Evolutionary conservation across 768 basidiomycete genomes (phyloP), one percentile per base, ranked within the genome.

Genomic region (Tylopilus sp.): DNA sequence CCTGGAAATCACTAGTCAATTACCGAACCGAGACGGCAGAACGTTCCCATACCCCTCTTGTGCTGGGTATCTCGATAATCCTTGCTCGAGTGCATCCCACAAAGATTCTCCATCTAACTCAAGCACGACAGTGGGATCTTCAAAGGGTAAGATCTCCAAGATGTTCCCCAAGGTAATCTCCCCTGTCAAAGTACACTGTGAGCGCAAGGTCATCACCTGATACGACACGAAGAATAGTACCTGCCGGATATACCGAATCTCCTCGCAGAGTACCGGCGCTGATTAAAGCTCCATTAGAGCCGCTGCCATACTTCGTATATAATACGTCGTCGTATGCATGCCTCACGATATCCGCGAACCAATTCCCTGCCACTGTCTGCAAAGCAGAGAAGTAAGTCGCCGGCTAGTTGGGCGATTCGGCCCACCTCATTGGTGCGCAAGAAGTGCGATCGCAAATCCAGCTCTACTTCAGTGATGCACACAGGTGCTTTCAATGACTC

Each of bases 101-200:
- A 95, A 76, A 0, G 82, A 74, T 57, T 79, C 75, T 2, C 93
- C 92, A 56, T 90, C 83, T 15, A 95, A 66, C 65, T 93, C 86
- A 11, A 93, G 59, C 3, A 92, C 90, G 6, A 97, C 79, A 15
- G 86, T 73, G 2, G 91, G 85, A 59, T 95, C 93, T 49, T 88
- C 86, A 53, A 93, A 95, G 0, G 93, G 93, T 25, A 95, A 69
- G 18, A 95, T 92, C 63, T 94, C 93, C 35, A 94, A 62, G 48
- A 95, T 86, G 63, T 97, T 86, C 0, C 93, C 91, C 1, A 97
- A 74, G 4, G 85, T 93, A 46, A 97, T 72, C 26, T 77, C 65
- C 0, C 93, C 65, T 88, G n/a, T 87, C 42, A 12, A 28, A 44
- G 2, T 22, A 44, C 8, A 31, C 13, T 53, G 55, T 47, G 36